Conservation (phyloP, 2,329 filamentous ascomycete species). For the Arthrobotrys entomopaga region DNA sequence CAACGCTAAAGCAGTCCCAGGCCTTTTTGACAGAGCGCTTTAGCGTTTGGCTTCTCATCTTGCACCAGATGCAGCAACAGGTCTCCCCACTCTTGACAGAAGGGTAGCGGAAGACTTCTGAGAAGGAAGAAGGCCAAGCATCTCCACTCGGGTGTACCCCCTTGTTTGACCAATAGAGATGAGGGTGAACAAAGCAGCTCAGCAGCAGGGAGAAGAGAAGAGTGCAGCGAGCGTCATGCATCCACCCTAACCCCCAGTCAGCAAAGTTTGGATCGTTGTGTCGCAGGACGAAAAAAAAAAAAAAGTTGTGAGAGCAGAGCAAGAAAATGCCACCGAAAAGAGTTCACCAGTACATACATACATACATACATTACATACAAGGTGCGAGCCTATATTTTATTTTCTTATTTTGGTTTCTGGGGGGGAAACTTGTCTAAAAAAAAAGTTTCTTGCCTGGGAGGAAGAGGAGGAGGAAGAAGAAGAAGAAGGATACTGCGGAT, state of each 20-base stretch:
- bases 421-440: conserved; percentile 50
- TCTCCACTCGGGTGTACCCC: conserved; percentile 55
- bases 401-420: conserved; percentile 47
- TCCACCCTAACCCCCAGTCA: conserved; percentile 55
- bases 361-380: too few species aligned
- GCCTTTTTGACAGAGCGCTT: conserved; percentile 51
- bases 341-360: conserved; percentile 39
- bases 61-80: conserved; percentile 56
- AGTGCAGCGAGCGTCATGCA: conserved; percentile 55
- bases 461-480: conserved; percentile 29
- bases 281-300: conserved; percentile 53
- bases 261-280: conserved; percentile 55
- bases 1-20: conserved; percentile 54
- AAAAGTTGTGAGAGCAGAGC: conserved; percentile 46
- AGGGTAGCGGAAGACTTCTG: conserved; percentile 52
- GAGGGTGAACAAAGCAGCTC: conserved; percentile 54
- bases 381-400: conserved; percentile 50
- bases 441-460: conserved; percentile 52
- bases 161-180: conserved; percentile 54
- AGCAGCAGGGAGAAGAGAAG: conserved; percentile 52
- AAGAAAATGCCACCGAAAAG: conserved; percentile 38
- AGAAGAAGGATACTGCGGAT: too few species aligned
- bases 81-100: conserved; percentile 55
- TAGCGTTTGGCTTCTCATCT: conserved; percentile 53
- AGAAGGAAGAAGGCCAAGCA: conserved; percentile 44